Evolutionary conservation across 2,329 filamentous ascomycete species (phyloP).

Genomic region (Rasamsonia emersonii): DNA sequence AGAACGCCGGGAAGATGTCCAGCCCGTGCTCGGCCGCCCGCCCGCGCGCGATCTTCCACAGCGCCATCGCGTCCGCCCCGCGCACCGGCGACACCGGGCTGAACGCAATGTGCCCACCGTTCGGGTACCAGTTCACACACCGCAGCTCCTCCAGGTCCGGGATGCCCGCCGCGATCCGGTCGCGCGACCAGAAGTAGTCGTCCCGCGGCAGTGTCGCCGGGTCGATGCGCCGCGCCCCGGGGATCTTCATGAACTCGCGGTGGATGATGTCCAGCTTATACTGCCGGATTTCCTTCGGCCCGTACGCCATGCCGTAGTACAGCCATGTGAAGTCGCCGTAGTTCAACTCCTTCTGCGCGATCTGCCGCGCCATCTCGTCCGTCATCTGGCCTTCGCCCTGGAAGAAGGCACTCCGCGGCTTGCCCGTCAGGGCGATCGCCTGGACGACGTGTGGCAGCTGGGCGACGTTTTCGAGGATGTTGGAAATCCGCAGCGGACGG

Average conservation of each 20-base stretch:
- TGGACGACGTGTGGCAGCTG: conserved; percentile 20
- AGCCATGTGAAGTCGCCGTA: conserved; percentile 28
- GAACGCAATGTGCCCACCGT: conserved; percentile 38
- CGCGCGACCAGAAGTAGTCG: conserved; percentile 25
- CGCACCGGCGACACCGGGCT: conserved; percentile 39
- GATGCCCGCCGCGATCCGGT: conserved; percentile 24
- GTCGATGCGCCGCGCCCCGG: conserved; percentile 26
- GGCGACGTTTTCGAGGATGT: conserved; percentile 30
- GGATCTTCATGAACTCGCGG: conserved; percentile 24
- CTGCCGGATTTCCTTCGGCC: conserved; percentile 24
- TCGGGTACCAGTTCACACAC: conserved; percentile 37
- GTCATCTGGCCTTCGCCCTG: conserved; percentile 25
- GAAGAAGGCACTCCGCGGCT: conserved; percentile 24
- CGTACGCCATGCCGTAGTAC: conserved; percentile 30
- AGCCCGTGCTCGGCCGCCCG: conserved; percentile 28
- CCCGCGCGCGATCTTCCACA: conserved; percentile 28
- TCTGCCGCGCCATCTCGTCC: conserved; percentile 21
- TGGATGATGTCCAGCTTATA: conserved; percentile 23
- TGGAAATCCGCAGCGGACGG: conserved; percentile 32
- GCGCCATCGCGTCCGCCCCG: conserved; percentile 31
- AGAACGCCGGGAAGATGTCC: conserved; percentile 35
- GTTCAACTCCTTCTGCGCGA: conserved; percentile 17
- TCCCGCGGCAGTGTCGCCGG: conserved; percentile 26
- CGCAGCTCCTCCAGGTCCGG: conserved; percentile 34
- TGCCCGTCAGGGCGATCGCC: conserved; percentile 26